A percentile compares a stretch with the other conserved stretches of the same genome.
Conservation (phyloP, 257 asterid species). For the Petrea volubilis region DNA sequence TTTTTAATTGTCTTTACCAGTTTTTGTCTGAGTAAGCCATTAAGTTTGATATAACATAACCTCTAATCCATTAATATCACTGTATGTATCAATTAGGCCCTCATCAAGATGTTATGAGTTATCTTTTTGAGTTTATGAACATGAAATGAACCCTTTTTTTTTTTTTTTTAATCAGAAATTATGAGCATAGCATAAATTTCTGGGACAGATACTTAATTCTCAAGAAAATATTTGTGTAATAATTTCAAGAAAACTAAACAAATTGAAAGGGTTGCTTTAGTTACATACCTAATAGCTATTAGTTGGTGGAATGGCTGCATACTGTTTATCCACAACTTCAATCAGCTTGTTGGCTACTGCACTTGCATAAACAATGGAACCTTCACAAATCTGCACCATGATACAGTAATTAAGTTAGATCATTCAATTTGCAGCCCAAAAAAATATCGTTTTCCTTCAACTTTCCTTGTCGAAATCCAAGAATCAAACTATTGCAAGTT, state of each 20-base stretch:
- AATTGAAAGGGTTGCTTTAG: background rate
- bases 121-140: too few relatives aligned
- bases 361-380: constrained; percentile 81
- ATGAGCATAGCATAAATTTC: too few relatives aligned
- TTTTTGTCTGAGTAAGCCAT: background rate
- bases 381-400: constrained; percentile 77
- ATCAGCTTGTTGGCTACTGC: constrained; percentile 87
- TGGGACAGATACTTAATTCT: too few relatives aligned
- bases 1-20: background rate
- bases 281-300: constrained; percentile 50
- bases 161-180: too few relatives aligned
- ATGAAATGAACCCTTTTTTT: too few relatives aligned
- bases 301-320: constrained; percentile 64
- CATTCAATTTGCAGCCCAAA: background rate
- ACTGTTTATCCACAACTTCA: constrained; percentile 77
- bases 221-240: background rate
- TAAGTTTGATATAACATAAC: background rate
- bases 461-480: background rate
- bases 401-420: background rate
- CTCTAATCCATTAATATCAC: background rate
- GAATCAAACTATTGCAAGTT: background rate
- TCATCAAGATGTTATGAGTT: background rate
- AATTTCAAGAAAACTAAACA: background rate
- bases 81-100: background rate
- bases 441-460: background rate